Conservation (phyloP, 1,284 basidiomycete genomes). For the Melampsora abietis-canadensis region DNA sequence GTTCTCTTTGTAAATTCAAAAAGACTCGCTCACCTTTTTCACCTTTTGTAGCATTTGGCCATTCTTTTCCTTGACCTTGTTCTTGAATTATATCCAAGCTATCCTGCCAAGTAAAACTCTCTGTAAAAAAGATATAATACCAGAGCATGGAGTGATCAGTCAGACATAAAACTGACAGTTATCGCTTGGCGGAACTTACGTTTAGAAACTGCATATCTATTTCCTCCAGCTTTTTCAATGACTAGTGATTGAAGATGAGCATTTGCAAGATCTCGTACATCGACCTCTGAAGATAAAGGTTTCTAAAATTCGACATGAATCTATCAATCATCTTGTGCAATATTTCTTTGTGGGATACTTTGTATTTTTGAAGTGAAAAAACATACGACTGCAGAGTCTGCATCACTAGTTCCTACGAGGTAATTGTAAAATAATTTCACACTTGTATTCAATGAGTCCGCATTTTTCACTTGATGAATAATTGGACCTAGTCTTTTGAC, state of each 20-base stretch:
- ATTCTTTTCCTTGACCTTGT: slow-evolving; percentile 2
- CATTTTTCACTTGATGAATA: not conserved
- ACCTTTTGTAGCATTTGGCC: not conserved
- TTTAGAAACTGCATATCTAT: slow-evolving; percentile 57
- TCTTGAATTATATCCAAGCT: slow-evolving; percentile 3
- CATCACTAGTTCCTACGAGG: not conserved
- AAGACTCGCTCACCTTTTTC: not conserved
- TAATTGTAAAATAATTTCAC: slow-evolving; percentile 3
- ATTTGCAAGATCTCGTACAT: slow-evolving; percentile 64
- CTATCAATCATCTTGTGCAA: not conserved
- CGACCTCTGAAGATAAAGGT: slow-evolving; percentile 53
- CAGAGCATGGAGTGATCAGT: not conserved
- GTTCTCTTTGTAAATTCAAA: no score
- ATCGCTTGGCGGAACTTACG: no score
- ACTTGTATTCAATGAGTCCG: slow-evolving; percentile 8
- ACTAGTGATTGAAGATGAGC: slow-evolving; percentile 62
- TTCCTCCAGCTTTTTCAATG: slow-evolving; percentile 61
- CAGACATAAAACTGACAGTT: not conserved
- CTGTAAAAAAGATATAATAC: not conserved
- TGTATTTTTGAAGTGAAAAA: no score
- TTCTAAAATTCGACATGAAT: not conserved
- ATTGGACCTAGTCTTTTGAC: slow-evolving; percentile 1
- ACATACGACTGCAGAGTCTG: not conserved
- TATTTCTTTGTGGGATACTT: no score
- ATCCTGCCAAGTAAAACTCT: not conserved